Percentiles rank a stretch among this genome's conserved stretches.
phyloP scores from a whole-genome alignment of 2,329 filamentous ascomycete species.

The Fonsecaea erecta region DNA sequence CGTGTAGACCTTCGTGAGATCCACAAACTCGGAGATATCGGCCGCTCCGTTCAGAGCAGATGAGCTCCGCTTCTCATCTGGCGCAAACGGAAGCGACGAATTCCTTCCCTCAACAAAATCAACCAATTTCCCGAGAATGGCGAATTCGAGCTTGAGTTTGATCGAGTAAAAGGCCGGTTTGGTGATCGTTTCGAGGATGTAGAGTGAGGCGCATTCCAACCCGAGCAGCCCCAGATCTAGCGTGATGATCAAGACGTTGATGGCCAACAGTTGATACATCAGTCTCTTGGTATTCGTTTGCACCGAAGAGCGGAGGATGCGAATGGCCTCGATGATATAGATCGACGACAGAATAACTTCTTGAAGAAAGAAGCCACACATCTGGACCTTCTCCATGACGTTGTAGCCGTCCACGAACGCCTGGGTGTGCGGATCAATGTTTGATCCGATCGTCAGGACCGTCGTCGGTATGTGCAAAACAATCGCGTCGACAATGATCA shows the following conservation, averaged over 20 bases:
- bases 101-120: slow-evolving; percentile 43
- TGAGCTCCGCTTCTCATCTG: slow-evolving; percentile 18
- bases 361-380: slow-evolving; percentile 62
- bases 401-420: slow-evolving; percentile 48
- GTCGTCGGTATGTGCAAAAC: slow-evolving; percentile 53
- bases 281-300: slow-evolving; percentile 50
- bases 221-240: slow-evolving; percentile 53
- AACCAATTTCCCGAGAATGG: slow-evolving; percentile 53
- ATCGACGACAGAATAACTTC: slow-evolving; percentile 59
- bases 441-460: slow-evolving; percentile 52
- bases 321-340: slow-evolving; percentile 60
- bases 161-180: slow-evolving; percentile 55
- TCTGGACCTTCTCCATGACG: slow-evolving; percentile 60
- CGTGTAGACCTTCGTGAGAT: slow-evolving; percentile 49
- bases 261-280: slow-evolving; percentile 55
- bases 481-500: slow-evolving; percentile 54
- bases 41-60: slow-evolving; percentile 21
- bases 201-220: slow-evolving; percentile 51
- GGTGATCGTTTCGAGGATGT: slow-evolving; percentile 54
- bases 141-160: slow-evolving; percentile 58
- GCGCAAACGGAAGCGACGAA: slow-evolving; percentile 12
- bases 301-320: slow-evolving; percentile 55
- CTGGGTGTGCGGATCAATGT: slow-evolving; percentile 34
- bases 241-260: slow-evolving; percentile 55
- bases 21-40: slow-evolving; percentile 52